These are phyloP conservation scores for Mucor racemosus DNA, from an alignment of 371 early-diverging fungal genomes.

Conservation along the genomic window DNA sequence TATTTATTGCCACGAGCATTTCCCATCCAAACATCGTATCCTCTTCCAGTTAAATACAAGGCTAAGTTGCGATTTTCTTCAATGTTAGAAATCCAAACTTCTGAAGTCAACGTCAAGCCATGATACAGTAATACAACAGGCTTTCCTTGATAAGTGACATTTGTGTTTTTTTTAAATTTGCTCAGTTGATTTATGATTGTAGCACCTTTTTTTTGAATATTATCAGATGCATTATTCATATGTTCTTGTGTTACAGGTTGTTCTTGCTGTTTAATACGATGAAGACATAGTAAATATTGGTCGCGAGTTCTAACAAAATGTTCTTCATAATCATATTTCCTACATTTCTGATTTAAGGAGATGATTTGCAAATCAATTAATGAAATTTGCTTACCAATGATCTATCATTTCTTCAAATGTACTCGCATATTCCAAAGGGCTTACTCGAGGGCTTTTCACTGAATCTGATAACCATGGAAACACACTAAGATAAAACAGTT, in stretches of 20 bases:
- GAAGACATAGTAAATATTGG: conserved; percentile 82
- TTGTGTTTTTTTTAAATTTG: conserved; percentile 14
- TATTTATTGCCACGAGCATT: conserved; percentile 96
- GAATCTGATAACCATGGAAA: conserved; percentile 59
- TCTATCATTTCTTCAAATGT: conserved; percentile 70
- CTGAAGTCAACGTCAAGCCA: conserved; percentile 91
- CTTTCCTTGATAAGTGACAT: conserved; percentile 29
- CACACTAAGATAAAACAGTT: conserved; percentile 23
- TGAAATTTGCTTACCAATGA: conserved; percentile 52
- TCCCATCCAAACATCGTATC: conserved; percentile 97
- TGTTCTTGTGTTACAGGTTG: not conserved
- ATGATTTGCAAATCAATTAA: not conserved
- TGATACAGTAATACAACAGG: conserved; percentile 93
- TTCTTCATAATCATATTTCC: conserved; percentile 74
- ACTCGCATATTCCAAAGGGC: conserved; percentile 58
- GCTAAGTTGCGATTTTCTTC: conserved; percentile 70
- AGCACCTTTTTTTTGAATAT: conserved; percentile 9
- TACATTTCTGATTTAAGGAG: not conserved
- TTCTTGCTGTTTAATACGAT: conserved; percentile 63
- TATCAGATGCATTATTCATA: not conserved
- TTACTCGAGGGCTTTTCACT: conserved; percentile 53
- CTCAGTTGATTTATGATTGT: not conserved
- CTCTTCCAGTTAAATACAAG: conserved; percentile 70
- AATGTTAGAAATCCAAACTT: conserved; percentile 87
- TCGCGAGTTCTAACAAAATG: conserved; percentile 85